Base-by-base conservation (phyloP, 1,139 yeast genomes). In the Kodamaea alishanica region DNA sequence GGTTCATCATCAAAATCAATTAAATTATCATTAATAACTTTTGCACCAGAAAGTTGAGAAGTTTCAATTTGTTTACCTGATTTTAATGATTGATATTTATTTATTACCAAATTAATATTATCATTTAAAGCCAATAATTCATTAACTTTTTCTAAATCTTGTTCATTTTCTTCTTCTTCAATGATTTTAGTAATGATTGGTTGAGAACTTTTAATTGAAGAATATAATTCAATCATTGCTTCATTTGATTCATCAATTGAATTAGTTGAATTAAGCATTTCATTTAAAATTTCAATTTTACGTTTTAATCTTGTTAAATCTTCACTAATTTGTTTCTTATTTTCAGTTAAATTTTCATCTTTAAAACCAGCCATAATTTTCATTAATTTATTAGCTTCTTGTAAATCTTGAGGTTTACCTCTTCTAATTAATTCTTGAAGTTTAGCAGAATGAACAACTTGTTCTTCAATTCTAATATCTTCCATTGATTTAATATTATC, bases 281-380 rank as follows among this genome's bases (percentile, higher is more conserved):
- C 97, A 40, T 84, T 84, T 48, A 92, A 79, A 41, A 94, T 72
- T 50, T 87, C 95, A n/a, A 89, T 87, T 65, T 92, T 92, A 44
- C 96, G 78, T 52, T 81, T 82, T 55, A 92, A 73, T 58, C 87
- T 83, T 40, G 86, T 89, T 41, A 94, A 72, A 55, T 94, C 98
- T 49, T 85, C 89, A 31, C 82, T 80, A 31, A 90, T 84, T 51
- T 84, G 81, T 45, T 87, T 88, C 53, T 80, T 80, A 50, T 88
- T 85, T 50, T 75, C 77, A 46, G 78, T 79, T 27, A 76, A 66
- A 32, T 73, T 65, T 59, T 94, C 96, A 48, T 87, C 94, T 62
- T 84, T 84, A 67, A 87, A 92, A 3, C 99, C 99, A 7, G 98
- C 96, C 97, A 92, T 90, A 51, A 92, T 81, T 59, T 90, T 89